Percentiles rank a stretch among this genome's conserved stretches.
Evolutionary conservation across 169 alveolate species (phyloP).

Genomic region (Eimeria necatrix): DNA sequence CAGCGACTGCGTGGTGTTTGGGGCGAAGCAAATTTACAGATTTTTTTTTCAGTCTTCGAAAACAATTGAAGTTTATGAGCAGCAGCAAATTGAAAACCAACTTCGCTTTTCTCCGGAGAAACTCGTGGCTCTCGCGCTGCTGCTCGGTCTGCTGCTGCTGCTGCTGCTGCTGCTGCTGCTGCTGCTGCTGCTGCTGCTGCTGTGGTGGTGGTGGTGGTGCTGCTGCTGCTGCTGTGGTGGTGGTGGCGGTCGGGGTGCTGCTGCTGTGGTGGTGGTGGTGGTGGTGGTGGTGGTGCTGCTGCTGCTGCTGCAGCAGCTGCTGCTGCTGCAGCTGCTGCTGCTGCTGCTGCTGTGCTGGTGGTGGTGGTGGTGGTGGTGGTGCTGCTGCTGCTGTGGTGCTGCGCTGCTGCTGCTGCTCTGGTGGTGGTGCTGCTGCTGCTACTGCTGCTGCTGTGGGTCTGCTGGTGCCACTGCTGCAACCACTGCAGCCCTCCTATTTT

Average conservation of each 20-base stretch:
- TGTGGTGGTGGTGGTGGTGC: too few relatives aligned
- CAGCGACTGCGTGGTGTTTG: slow-evolving; percentile 94
- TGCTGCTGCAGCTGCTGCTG: slow-evolving; percentile 34
- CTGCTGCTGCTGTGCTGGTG: slow-evolving; percentile 14
- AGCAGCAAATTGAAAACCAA: not conserved
- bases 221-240: too few relatives aligned
- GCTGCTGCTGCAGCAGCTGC: too few relatives aligned
- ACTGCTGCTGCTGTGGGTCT: not conserved
- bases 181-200: too few relatives aligned
- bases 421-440: not conserved
- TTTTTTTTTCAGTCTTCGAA: slow-evolving; percentile 90
- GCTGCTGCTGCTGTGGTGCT: not conserved
- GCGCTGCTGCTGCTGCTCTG: not conserved
- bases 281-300: too few relatives aligned
- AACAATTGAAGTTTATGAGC: not conserved
- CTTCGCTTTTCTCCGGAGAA: not conserved
- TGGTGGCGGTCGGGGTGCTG: too few relatives aligned
- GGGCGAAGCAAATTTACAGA: slow-evolving; percentile 93
- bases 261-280: too few relatives aligned
- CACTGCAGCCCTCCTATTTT: not conserved
- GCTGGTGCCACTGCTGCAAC: not conserved
- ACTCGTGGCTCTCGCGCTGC: not conserved
- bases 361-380: too few relatives aligned
- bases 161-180: too few relatives aligned
- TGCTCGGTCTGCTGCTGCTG: not conserved